These are phyloP conservation scores for Aspergillus clavatus DNA, from an alignment of 2,329 filamentous ascomycete genomes.

Conservation along the genomic window DNA sequence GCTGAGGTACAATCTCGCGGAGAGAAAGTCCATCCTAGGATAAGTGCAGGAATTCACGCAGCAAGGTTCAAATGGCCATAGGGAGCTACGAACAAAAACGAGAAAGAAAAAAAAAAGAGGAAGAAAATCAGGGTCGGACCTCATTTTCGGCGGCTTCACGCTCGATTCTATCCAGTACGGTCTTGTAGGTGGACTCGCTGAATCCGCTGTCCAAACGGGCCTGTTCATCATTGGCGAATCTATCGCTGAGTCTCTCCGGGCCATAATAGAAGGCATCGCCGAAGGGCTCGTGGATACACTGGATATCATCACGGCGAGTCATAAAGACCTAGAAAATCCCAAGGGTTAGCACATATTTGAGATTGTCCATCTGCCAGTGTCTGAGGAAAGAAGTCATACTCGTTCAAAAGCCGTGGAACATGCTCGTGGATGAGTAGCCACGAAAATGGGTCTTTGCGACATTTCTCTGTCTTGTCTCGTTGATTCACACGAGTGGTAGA, in stretches of 20 bases:
- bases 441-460: slow-evolving; percentile 79
- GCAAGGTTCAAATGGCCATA: no score
- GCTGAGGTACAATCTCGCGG: no score
- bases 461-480: slow-evolving; percentile 41
- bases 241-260: slow-evolving; percentile 74
- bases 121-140: slow-evolving; percentile 50
- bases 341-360: slow-evolving; percentile 8
- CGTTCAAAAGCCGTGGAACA: slow-evolving; percentile 97
- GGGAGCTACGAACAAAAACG: no score
- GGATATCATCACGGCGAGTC: slow-evolving; percentile 76
- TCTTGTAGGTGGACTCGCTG: slow-evolving; percentile 44
- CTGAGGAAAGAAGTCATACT: slow-evolving; percentile 50
- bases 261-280: slow-evolving; percentile 96
- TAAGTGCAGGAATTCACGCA: no score
- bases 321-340: slow-evolving; percentile 71
- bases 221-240: slow-evolving; percentile 68
- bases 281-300: slow-evolving; percentile 91
- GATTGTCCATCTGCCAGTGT: no score
- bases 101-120: slow-evolving; percentile 17
- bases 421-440: slow-evolving; percentile 87
- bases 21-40: no score
- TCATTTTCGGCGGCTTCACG: slow-evolving; percentile 58
- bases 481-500: background rate
- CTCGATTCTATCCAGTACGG: slow-evolving; percentile 72
- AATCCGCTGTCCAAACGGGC: slow-evolving; percentile 42